These are phyloP conservation scores for Clonostachys byssicola DNA, from an alignment of 2,329 filamentous ascomycete species.

Conservation along the genomic window DNA sequence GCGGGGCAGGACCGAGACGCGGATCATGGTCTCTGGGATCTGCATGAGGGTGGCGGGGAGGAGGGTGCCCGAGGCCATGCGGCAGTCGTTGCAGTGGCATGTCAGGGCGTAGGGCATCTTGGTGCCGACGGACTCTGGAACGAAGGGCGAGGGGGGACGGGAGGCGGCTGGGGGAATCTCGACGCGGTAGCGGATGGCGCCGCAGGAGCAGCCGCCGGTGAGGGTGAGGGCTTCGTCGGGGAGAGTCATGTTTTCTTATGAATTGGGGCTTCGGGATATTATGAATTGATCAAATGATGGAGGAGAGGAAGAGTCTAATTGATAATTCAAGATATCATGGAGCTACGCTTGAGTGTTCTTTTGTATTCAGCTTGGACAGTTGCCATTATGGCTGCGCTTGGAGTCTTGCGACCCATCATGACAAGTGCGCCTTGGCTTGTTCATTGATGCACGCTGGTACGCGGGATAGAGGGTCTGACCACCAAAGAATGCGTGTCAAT, in stretches of 20 bases:
- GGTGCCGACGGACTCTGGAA: slow-evolving; percentile 3
- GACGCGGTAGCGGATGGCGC: slow-evolving; percentile 15
- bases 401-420: too few species aligned
- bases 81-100: slow-evolving; percentile 17
- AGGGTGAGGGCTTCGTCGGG: slow-evolving; percentile 11
- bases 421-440: too few species aligned
- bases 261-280: too few species aligned
- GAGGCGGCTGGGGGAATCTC: slow-evolving; percentile 7
- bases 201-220: slow-evolving; percentile 17
- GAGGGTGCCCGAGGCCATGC: slow-evolving; percentile 7
- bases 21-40: slow-evolving; percentile 9
- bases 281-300: too few species aligned
- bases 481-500: too few species aligned
- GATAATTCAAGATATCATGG: too few species aligned
- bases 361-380: background rate
- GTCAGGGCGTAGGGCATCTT: slow-evolving; percentile 9
- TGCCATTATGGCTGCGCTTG: too few species aligned
- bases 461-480: too few species aligned
- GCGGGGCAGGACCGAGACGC: slow-evolving; percentile 10
- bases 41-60: slow-evolving; percentile 5
- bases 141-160: slow-evolving; percentile 6
- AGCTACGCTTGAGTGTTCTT: background rate
- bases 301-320: too few species aligned
- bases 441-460: too few species aligned
- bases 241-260: slow-evolving; percentile 9